Conservation (phyloP, 208 protist species). For the Leishmania tarentolae region DNA sequence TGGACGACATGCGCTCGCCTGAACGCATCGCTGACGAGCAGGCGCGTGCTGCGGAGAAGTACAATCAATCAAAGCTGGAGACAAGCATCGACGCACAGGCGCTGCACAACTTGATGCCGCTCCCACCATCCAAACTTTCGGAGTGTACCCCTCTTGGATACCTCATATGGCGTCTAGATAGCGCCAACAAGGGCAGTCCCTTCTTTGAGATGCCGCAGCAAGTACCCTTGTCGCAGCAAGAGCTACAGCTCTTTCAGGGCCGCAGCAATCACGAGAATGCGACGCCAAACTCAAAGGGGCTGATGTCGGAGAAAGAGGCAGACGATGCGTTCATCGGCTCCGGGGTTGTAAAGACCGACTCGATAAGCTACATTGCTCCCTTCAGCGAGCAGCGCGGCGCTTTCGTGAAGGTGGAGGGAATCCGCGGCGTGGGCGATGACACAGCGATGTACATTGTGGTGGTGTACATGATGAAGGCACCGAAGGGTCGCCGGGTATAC, state of each 20-base stretch:
- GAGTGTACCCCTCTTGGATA: slow-evolving; percentile 57
- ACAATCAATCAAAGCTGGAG: slow-evolving; percentile 55
- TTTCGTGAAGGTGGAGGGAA: slow-evolving; percentile 56
- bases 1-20: slow-evolving; percentile 39
- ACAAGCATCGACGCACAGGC: slow-evolving; percentile 60
- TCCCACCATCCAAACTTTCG: slow-evolving; percentile 34
- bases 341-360: slow-evolving; percentile 30
- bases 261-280: slow-evolving; percentile 16
- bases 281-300: slow-evolving; percentile 16
- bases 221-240: slow-evolving; percentile 49
- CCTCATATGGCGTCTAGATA: slow-evolving; percentile 63
- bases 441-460: slow-evolving; percentile 53
- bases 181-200: slow-evolving; percentile 26
- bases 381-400: slow-evolving; percentile 55
- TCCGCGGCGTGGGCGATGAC: slow-evolving; percentile 56
- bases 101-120: slow-evolving; percentile 48
- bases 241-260: slow-evolving; percentile 40
- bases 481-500: slow-evolving; percentile 22
- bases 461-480: slow-evolving; percentile 31
- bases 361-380: slow-evolving; percentile 45
- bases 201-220: slow-evolving; percentile 63
- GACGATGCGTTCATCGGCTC: slow-evolving; percentile 41
- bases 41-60: slow-evolving; percentile 37
- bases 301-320: slow-evolving; percentile 29
- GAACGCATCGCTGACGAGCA: slow-evolving; percentile 53